These are phyloP conservation scores for Circinella umbellata DNA, from an alignment of 371 early-diverging fungal species.

Conservation along the genomic window DNA sequence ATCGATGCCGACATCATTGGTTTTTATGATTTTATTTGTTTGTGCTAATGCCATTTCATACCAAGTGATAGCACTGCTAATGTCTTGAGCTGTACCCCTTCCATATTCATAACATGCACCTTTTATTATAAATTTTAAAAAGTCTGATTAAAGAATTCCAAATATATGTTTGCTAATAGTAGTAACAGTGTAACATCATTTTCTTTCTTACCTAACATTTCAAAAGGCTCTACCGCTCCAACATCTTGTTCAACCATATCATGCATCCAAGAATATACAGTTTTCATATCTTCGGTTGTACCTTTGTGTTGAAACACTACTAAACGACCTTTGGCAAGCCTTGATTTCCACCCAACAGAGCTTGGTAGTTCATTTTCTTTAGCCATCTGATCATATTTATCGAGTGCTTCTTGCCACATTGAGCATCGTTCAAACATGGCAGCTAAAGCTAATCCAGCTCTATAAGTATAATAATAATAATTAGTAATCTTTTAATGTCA, in stretches of 20 bases:
- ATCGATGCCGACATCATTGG: neutral
- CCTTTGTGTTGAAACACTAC: conserved; percentile 15
- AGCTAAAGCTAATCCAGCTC: conserved; percentile 23
- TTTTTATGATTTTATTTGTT: neutral
- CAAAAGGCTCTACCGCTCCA: conserved; percentile 21
- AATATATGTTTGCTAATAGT: too few relatives aligned
- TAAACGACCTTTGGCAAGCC: conserved; percentile 16
- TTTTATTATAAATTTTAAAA: neutral
- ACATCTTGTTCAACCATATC: conserved; percentile 22
- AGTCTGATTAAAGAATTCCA: neutral
- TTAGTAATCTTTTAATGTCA: neutral
- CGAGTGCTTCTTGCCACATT: conserved; percentile 18
- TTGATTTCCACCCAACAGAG: conserved; percentile 22
- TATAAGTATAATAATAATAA: neutral
- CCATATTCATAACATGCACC: conserved; percentile 27
- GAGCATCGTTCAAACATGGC: conserved; percentile 18
- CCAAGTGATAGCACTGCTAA: conserved; percentile 23
- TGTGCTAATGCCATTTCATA: conserved; percentile 18
- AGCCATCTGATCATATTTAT: conserved; percentile 18
- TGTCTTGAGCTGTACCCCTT: conserved; percentile 14
- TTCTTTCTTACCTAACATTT: conserved; percentile 19
- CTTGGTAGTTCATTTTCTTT: conserved; percentile 10
- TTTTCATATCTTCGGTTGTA: neutral
- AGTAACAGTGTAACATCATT: too few relatives aligned
- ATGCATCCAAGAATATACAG: conserved; percentile 19